Conservation (phyloP, 2,329 filamentous ascomycete genomes). For the Colletotrichum ledebouriae region DNA sequence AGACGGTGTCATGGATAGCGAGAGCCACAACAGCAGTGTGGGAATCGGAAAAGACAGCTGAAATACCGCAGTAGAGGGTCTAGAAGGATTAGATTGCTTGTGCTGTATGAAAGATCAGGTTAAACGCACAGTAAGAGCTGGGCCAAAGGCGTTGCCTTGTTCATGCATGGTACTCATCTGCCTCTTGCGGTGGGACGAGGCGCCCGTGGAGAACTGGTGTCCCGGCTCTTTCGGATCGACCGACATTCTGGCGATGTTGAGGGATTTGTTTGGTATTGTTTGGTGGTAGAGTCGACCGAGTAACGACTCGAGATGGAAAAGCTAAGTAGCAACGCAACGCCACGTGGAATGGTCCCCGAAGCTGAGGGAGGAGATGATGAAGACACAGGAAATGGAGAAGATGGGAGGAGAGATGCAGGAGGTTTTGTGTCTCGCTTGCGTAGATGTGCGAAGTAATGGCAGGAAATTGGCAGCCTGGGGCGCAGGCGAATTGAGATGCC, state of each 20-base stretch:
- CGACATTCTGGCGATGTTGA: conserved; percentile 16
- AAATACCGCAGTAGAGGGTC: conserved; percentile 74
- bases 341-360: background rate
- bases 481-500: background rate
- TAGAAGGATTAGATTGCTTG: conserved; percentile 45
- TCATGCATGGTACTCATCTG: conserved; percentile 61
- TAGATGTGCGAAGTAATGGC: background rate
- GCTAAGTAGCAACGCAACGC: background rate
- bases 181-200: conserved; percentile 61
- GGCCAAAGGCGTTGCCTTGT: conserved; percentile 59
- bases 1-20: conserved; percentile 80
- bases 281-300: too few species aligned
- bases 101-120: background rate
- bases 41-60: conserved; percentile 65
- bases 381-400: background rate
- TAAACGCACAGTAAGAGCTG: conserved; percentile 59
- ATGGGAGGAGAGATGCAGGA: background rate
- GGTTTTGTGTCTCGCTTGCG: conserved; percentile 21
- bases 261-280: background rate
- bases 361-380: background rate
- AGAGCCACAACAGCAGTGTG: conserved; percentile 72
- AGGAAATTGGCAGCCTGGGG: too few species aligned
- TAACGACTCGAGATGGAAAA: background rate
- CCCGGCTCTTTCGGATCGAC: conserved; percentile 30
- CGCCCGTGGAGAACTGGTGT: conserved; percentile 60